Conservation (phyloP, 2,329 filamentous ascomycete species). For the Phialophora verrucosa region DNA sequence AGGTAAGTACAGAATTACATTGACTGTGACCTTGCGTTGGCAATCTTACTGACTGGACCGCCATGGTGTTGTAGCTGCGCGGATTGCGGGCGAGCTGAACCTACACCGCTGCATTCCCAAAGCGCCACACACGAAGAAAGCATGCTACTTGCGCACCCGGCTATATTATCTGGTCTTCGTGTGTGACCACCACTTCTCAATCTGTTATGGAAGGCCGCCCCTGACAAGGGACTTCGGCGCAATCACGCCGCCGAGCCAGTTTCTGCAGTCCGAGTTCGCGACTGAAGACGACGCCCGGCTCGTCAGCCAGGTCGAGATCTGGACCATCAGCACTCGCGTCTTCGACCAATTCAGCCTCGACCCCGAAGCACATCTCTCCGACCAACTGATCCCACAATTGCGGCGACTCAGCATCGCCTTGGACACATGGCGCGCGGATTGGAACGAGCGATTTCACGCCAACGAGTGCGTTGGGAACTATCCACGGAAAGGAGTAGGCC, state of each 20-base stretch:
- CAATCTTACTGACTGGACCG: neutral
- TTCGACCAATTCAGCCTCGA: constrained; percentile 63
- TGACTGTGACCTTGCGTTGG: neutral
- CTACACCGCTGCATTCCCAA: constrained; percentile 61
- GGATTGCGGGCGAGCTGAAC: constrained; percentile 63
- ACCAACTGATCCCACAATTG: constrained; percentile 53
- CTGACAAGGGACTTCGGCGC: constrained; percentile 64
- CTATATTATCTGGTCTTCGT: constrained; percentile 69
- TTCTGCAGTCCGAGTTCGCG: constrained; percentile 57
- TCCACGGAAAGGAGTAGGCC: constrained; percentile 56
- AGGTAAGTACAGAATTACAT: constrained; percentile 20
- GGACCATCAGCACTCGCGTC: constrained; percentile 63
- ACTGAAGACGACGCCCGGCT: constrained; percentile 62
- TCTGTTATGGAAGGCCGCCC: constrained; percentile 63
- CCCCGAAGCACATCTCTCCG: constrained; percentile 59
- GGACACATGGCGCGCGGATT: constrained; percentile 59
- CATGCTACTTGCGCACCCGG: constrained; percentile 54
- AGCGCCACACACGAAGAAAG: constrained; percentile 30
- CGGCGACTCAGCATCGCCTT: constrained; percentile 53
- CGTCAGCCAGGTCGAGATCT: constrained; percentile 62
- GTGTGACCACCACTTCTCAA: constrained; percentile 69
- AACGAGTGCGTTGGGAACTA: constrained; percentile 57
- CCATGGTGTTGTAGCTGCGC: constrained; percentile 52
- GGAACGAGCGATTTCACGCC: constrained; percentile 53
- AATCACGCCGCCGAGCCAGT: constrained; percentile 62